phyloP scores from a whole-genome alignment of 164 flowering plant genomes.

The Houttuynia cordata region DNA sequence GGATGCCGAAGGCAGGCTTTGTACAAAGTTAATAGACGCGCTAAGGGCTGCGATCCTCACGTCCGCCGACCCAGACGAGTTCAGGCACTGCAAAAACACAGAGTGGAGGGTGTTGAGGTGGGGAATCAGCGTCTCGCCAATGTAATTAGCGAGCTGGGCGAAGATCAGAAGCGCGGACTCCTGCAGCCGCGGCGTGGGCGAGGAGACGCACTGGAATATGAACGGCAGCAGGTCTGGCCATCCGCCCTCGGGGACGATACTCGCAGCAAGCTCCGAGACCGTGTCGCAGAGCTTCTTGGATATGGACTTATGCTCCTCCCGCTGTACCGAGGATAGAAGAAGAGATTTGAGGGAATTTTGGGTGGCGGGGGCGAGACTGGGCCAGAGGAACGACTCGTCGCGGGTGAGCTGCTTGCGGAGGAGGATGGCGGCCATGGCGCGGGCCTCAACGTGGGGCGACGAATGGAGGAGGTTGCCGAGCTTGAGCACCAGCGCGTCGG shows the following conservation, averaged over 20 bases:
- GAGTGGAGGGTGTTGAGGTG: constrained; percentile 55
- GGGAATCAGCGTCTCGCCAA: constrained; percentile 65
- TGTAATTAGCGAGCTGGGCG: constrained; percentile 74
- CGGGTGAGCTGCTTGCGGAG: constrained; percentile 86
- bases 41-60: constrained; percentile 76
- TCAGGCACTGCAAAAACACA: constrained; percentile 59
- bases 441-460: constrained; percentile 59
- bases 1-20: constrained; percentile 48
- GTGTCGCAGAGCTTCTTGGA: constrained; percentile 90
- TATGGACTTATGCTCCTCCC: constrained; percentile 58
- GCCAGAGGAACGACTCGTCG: constrained; percentile 85
- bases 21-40: constrained; percentile 79
- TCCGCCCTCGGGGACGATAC: constrained; percentile 56
- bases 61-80: constrained; percentile 31
- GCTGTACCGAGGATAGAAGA: constrained; percentile 47
- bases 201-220: constrained; percentile 84
- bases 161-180: constrained; percentile 85
- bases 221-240: constrained; percentile 97
- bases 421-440: constrained; percentile 92
- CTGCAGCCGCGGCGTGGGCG: constrained; percentile 49
- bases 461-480: constrained; percentile 64
- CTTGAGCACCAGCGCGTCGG: constrained; percentile 62
- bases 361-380: constrained; percentile 49
- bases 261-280: constrained; percentile 80
- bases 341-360: constrained; percentile 58